phyloP scores from a whole-genome alignment of 2,329 filamentous ascomycete genomes.

The Exophiala sp. region DNA sequence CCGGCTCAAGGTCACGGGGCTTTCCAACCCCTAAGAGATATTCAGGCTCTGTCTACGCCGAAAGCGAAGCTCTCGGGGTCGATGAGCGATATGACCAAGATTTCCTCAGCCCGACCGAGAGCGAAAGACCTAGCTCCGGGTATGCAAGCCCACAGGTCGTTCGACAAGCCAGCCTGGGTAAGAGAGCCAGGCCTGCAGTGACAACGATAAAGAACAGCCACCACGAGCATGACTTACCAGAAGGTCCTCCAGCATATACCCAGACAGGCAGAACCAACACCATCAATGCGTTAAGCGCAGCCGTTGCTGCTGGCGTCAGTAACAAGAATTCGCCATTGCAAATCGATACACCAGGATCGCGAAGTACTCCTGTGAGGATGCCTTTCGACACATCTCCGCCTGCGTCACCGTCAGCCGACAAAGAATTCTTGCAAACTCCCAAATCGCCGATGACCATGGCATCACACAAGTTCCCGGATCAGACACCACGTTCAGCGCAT shows the following conservation, averaged over 20 bases:
- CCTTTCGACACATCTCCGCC: constrained; percentile 23
- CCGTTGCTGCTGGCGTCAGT: constrained; percentile 22
- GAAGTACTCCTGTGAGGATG: constrained; percentile 22
- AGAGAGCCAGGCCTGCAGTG: constrained; percentile 39
- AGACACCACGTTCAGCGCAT: constrained; percentile 9
- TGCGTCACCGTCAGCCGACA: constrained; percentile 17
- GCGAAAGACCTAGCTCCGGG: constrained; percentile 5
- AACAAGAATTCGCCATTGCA: constrained; percentile 1
- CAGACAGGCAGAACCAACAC: constrained; percentile 17
- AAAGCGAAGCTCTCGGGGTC: constrained; percentile 18
- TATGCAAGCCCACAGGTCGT: constrained; percentile 31
- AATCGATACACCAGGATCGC: constrained; percentile 12
- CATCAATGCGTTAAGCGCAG: constrained; percentile 25
- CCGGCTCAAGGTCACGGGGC: constrained; percentile 16
- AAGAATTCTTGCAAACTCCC: constrained; percentile 21
- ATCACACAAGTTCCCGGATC: constrained; percentile 13
- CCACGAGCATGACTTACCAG: constrained; percentile 26
- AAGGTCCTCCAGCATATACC: constrained; percentile 2
- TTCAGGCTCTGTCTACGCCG: constrained; percentile 22
- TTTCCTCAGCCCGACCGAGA: neutral
- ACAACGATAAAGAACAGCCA: constrained; percentile 37
- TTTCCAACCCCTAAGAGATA: constrained; percentile 19
- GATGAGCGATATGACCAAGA: constrained; percentile 14
- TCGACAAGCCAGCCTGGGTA: constrained; percentile 43
- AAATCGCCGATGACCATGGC: constrained; percentile 17